Conservation (phyloP, 352 stramenopile species). For the Phytophthora kernoviae region DNA sequence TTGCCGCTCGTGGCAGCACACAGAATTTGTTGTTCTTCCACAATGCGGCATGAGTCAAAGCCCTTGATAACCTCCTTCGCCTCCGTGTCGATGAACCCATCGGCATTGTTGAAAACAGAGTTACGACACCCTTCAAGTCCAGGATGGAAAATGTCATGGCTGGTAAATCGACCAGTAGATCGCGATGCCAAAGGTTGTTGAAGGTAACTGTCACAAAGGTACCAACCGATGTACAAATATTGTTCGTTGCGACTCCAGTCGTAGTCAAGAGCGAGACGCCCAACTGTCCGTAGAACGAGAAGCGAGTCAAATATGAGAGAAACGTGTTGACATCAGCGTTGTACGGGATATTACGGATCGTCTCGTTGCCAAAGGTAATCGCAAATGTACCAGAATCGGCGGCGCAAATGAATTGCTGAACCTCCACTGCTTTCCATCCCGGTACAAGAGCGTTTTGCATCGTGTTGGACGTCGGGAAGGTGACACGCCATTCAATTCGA, state of each 20-base stretch:
- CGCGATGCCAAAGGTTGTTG: conserved; percentile 53
- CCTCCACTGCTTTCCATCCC: conserved; percentile 64
- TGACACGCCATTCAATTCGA: conserved; percentile 55
- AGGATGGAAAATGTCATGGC: conserved; percentile 59
- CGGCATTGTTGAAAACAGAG: conserved; percentile 41
- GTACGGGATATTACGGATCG: conserved; percentile 60
- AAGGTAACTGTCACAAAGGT: conserved; percentile 71
- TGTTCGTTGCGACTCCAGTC: conserved; percentile 22
- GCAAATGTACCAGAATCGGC: conserved; percentile 63
- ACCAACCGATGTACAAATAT: conserved; percentile 55
- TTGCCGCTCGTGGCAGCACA: conserved; percentile 69
- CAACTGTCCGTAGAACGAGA: conserved; percentile 55
- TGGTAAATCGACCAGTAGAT: conserved; percentile 65
- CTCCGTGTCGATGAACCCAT: conserved; percentile 69
- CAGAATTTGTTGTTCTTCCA: conserved; percentile 64
- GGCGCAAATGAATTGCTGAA: conserved; percentile 82
- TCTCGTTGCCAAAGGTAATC: conserved; percentile 60
- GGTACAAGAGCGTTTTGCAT: conserved; percentile 57
- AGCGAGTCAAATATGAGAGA: conserved; percentile 35
- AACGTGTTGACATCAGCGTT: conserved; percentile 68
- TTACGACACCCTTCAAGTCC: conserved; percentile 55
- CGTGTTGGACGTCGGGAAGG: conserved; percentile 49
- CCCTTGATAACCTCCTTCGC: conserved; percentile 75
- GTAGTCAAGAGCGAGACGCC: conserved; percentile 48
- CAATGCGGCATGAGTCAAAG: conserved; percentile 66